Evolutionary conservation across 1,139 yeast species (phyloP).

Genomic region (Suhomyces yuchorum): DNA sequence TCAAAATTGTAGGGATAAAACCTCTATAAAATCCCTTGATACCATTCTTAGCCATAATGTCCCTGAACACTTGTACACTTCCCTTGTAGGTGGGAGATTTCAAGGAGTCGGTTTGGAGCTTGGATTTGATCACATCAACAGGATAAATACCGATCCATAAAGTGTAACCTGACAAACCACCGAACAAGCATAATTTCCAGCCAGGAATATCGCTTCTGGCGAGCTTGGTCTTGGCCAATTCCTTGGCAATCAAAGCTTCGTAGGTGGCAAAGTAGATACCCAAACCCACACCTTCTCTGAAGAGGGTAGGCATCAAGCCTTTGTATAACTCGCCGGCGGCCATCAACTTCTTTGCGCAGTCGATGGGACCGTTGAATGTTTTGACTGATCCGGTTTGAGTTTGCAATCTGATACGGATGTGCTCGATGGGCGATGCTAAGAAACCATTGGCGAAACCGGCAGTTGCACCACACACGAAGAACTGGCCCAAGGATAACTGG

Average conservation of each 20-base stretch:
- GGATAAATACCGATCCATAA: constrained; percentile 86
- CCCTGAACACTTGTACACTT: constrained; percentile 56
- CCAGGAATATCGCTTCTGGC: constrained; percentile 74
- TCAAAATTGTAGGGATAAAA: constrained; percentile 81
- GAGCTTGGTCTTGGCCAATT: constrained; percentile 43
- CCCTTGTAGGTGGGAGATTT: constrained; percentile 49
- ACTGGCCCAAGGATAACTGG: constrained; percentile 55
- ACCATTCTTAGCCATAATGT: constrained; percentile 59
- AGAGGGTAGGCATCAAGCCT: constrained; percentile 77
- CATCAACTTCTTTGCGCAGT: constrained; percentile 66
- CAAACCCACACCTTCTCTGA: constrained; percentile 84
- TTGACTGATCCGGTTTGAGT: constrained; percentile 63
- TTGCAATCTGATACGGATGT: constrained; percentile 85
- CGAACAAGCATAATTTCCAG: constrained; percentile 77
- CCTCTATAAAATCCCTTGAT: constrained; percentile 82
- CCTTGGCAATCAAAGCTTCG: constrained; percentile 77
- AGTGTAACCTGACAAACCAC: constrained; percentile 84
- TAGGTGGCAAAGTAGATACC: constrained; percentile 88
- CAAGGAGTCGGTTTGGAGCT: constrained; percentile 79
- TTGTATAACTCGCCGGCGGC: constrained; percentile 62
- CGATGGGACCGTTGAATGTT: constrained; percentile 73
- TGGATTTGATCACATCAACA: constrained; percentile 81
- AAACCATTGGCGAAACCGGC: constrained; percentile 90
- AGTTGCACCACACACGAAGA: constrained; percentile 77
- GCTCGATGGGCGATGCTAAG: constrained; percentile 90